Evolutionary conservation across 2,329 filamentous ascomycete genomes (phyloP).

Genomic region (Fusarium dimerum): DNA sequence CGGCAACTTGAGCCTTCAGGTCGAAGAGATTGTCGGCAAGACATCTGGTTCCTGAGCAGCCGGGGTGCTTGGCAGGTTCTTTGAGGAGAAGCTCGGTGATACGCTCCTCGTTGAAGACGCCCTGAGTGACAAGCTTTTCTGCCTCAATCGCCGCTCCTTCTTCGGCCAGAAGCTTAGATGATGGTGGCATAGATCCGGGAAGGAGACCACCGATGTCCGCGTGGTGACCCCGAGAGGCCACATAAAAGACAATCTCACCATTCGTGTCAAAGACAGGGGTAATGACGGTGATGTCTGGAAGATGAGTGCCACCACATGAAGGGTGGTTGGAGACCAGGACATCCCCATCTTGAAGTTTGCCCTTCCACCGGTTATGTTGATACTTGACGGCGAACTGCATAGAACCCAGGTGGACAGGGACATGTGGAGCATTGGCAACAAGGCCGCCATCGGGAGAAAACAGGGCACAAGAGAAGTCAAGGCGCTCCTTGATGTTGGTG

Average conservation of each 20-base stretch:
- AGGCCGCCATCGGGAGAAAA: constrained; percentile 74
- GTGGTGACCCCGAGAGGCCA: constrained; percentile 35
- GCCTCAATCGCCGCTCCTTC: constrained; percentile 66
- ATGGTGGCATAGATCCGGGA: constrained; percentile 80
- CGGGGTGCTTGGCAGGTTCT: constrained; percentile 73
- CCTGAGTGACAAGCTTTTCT: constrained; percentile 73
- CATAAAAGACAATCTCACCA: constrained; percentile 30
- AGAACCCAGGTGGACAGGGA: constrained; percentile 74
- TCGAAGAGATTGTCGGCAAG: constrained; percentile 84
- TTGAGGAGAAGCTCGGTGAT: constrained; percentile 71
- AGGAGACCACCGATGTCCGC: constrained; percentile 71
- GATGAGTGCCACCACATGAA: constrained; percentile 39
- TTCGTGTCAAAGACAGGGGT: constrained; percentile 52
- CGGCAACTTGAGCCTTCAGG: constrained; percentile 82
- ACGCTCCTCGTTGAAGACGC: constrained; percentile 75
- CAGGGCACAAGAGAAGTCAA: constrained; percentile 80
- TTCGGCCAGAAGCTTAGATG: constrained; percentile 65
- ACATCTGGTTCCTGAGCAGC: constrained; percentile 77
- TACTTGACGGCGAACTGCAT: constrained; percentile 77
- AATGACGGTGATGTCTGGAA: constrained; percentile 55
- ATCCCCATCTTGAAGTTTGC: constrained; percentile 35
- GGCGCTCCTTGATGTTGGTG: constrained; percentile 77
- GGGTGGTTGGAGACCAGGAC: constrained; percentile 40
- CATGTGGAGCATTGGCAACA: constrained; percentile 74
- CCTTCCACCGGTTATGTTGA: constrained; percentile 69